phyloP scores from a whole-genome alignment of 2,329 filamentous ascomycete species.

The Colletotrichum magnum region DNA sequence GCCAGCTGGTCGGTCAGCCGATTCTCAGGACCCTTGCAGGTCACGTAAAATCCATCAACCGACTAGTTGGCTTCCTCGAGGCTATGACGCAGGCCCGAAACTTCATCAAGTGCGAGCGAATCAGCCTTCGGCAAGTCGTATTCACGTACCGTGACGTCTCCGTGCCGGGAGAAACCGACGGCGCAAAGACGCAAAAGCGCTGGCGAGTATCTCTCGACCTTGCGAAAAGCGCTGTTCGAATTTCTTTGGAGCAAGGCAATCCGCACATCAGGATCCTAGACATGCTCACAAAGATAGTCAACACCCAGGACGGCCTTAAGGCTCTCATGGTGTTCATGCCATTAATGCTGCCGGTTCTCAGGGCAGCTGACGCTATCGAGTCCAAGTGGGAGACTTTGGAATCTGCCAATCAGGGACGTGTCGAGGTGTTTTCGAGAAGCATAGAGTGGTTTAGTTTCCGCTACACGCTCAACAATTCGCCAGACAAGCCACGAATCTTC shows the following conservation, averaged over 20 bases:
- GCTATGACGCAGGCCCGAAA: slow-evolving; percentile 71
- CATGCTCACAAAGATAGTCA: slow-evolving; percentile 70
- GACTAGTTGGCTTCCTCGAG: slow-evolving; percentile 78
- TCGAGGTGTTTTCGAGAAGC: slow-evolving; percentile 67
- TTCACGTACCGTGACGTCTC: slow-evolving; percentile 74
- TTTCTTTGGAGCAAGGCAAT: slow-evolving; percentile 74
- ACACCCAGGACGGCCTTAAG: slow-evolving; percentile 66
- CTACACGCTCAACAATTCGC: slow-evolving; percentile 59
- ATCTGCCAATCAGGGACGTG: slow-evolving; percentile 58
- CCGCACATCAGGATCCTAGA: slow-evolving; percentile 77
- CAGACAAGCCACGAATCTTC: slow-evolving; percentile 53
- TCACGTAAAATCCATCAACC: slow-evolving; percentile 76
- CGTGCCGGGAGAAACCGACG: slow-evolving; percentile 42
- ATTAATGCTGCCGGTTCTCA: slow-evolving; percentile 75
- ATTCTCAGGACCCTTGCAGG: slow-evolving; percentile 71
- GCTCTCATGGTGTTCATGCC: slow-evolving; percentile 69
- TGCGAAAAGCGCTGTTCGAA: slow-evolving; percentile 64
- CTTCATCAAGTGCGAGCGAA: slow-evolving; percentile 69
- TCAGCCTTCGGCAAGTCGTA: slow-evolving; percentile 73
- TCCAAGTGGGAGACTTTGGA: slow-evolving; percentile 62
- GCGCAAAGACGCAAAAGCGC: slow-evolving; percentile 42
- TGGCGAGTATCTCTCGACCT: slow-evolving; percentile 74
- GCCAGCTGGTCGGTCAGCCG: slow-evolving; percentile 70
- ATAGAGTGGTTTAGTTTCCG: slow-evolving; percentile 71
- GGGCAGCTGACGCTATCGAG: slow-evolving; percentile 73